Evolutionary conservation across 176 grass and related monocot genomes (phyloP).

Genomic region (Thalia dealbata): DNA sequence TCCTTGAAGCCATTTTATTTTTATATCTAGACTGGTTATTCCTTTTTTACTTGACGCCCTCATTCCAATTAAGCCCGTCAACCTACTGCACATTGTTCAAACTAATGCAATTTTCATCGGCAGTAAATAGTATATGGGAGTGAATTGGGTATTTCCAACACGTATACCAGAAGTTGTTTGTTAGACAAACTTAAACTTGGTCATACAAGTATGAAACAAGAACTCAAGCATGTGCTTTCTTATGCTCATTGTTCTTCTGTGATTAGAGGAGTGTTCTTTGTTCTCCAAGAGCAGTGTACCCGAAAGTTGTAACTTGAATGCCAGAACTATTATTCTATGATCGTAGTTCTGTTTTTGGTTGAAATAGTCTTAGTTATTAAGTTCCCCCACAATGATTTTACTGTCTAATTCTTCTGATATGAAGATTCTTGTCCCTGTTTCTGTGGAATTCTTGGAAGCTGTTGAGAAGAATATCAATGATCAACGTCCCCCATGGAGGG

Average conservation of each 20-base stretch:
- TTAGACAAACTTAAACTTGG: neutral
- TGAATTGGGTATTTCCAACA: neutral
- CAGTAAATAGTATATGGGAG: neutral
- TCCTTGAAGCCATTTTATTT: neutral
- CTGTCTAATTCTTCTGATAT: neutral
- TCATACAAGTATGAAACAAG: neutral
- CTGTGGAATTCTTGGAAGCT: conserved; percentile 63
- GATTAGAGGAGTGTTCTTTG: neutral
- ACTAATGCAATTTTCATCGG: neutral
- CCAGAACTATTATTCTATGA: neutral
- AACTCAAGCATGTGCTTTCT: neutral
- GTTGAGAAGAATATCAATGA: conserved; percentile 42
- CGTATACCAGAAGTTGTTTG: neutral
- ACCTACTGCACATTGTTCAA: neutral
- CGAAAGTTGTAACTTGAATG: neutral
- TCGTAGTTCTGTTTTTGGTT: neutral
- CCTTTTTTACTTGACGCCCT: neutral
- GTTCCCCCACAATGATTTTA: neutral
- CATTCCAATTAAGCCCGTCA: neutral
- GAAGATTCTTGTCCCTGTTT: conserved; percentile 49
- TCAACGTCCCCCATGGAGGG: conserved; percentile 53
- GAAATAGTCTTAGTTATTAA: neutral
- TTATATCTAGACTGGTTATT: neutral
- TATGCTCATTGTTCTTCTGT: neutral
- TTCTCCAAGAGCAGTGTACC: neutral